Evolutionary conservation across 306 rosid genomes (phyloP).

Genomic region (Malus asiatica): DNA sequence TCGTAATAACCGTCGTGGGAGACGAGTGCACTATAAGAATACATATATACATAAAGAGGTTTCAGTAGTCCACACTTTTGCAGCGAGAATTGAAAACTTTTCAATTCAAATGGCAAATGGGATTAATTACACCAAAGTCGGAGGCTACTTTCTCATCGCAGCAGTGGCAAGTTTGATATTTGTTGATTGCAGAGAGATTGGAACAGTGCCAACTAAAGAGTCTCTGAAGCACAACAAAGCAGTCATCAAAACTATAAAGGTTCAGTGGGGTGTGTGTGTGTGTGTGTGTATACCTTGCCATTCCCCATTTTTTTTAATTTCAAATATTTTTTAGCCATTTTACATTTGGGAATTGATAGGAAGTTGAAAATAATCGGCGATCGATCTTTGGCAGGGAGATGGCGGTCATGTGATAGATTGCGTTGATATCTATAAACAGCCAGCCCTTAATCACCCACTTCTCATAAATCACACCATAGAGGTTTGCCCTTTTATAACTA

Average conservation of each 20-base stretch:
- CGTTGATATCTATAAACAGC: slow-evolving; percentile 18
- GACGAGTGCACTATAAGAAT: not conserved
- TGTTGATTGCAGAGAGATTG: not conserved
- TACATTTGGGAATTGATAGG: not conserved
- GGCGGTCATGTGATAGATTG: slow-evolving; percentile 17
- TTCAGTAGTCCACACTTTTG: not conserved
- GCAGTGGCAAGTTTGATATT: not conserved
- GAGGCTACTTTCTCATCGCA: not conserved
- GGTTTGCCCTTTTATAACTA: not conserved
- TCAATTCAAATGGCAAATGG: not conserved
- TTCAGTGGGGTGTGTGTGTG: not conserved
- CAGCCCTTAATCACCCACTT: slow-evolving; percentile 23
- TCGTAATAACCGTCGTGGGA: not conserved
- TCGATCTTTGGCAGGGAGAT: not conserved
- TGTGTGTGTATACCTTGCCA: too few species aligned
- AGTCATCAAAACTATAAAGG: not conserved
- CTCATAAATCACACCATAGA: slow-evolving; percentile 17
- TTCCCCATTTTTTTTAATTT: not conserved
- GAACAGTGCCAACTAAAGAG: not conserved
- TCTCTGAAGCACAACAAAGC: not conserved
- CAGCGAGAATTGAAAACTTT: not conserved
- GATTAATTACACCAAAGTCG: not conserved
- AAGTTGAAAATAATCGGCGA: not conserved
- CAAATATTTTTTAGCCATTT: not conserved
- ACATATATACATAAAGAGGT: not conserved